Conservation (phyloP, 768 basidiomycete species). For the Lepiota venenata region DNA sequence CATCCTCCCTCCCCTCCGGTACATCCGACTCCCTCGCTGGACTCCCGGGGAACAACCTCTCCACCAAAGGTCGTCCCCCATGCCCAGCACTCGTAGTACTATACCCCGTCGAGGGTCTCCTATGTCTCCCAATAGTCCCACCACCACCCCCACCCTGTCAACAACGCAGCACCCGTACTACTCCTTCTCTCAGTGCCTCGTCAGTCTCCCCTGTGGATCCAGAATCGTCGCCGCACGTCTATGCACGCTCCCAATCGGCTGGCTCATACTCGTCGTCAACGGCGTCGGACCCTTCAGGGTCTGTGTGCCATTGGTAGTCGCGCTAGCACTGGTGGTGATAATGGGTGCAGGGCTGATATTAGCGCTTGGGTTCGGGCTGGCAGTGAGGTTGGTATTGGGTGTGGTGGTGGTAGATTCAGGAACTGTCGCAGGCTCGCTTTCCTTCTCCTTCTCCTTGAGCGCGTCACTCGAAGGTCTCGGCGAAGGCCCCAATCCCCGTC, state of each 20-base stretch:
- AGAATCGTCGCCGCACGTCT: constrained; percentile 76
- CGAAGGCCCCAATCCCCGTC: constrained; percentile 10
- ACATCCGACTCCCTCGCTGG: neutral
- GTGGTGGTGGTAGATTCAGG: constrained; percentile 1
- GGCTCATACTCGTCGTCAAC: constrained; percentile 43
- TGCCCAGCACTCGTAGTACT: constrained; percentile 24
- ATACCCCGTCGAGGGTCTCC: constrained; percentile 70
- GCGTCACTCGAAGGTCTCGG: constrained; percentile 28
- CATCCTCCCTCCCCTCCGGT: constrained; percentile 20
- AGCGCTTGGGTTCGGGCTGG: constrained; percentile 14
- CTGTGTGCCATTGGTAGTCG: no score
- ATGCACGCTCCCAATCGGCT: constrained; percentile 58
- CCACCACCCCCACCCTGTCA: constrained; percentile 28
- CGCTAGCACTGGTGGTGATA: no score
- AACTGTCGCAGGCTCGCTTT: constrained; percentile 21
- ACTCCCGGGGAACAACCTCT: constrained; percentile 41
- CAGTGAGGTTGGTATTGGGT: neutral
- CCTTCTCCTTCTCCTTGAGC: constrained; percentile 26
- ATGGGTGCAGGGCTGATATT: neutral
- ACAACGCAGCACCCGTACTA: constrained; percentile 66
- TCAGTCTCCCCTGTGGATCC: constrained; percentile 61
- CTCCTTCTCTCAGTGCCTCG: constrained; percentile 73
- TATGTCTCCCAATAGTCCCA: constrained; percentile 63
- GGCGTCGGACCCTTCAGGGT: constrained; percentile 9
- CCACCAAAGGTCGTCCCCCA: constrained; percentile 31